A percentile compares a stretch with the other conserved stretches of the same genome.
Conservation (phyloP, 225 moss, liverwort and hornwort species). For the Thuidium tamariscinum region DNA sequence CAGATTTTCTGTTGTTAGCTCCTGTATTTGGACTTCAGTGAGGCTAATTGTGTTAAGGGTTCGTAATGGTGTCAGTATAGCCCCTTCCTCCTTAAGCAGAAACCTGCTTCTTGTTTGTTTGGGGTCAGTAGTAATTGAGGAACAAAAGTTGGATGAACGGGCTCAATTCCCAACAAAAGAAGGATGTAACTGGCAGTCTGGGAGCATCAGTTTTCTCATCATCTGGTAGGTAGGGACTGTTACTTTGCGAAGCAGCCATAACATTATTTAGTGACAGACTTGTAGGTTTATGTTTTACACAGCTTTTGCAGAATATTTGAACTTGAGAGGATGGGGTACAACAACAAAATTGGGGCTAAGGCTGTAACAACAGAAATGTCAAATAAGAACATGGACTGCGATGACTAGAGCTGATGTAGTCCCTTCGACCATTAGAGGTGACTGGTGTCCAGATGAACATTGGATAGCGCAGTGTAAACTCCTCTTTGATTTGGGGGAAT, state of each 20-base stretch:
- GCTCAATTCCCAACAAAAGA: conserved; percentile 16
- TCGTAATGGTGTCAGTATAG: neutral
- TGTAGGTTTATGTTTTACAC: conserved; percentile 27
- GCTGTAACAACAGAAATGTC: conserved; percentile 41
- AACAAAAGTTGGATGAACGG: conserved; percentile 5
- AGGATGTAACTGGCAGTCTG: conserved; percentile 10
- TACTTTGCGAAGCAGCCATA: conserved; percentile 14
- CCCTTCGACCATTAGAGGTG: conserved; percentile 8
- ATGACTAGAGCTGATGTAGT: conserved; percentile 12
- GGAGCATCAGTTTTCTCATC: conserved; percentile 15
- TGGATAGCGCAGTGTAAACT: conserved; percentile 25
- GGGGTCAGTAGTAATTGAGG: conserved; percentile 15
- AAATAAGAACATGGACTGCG: conserved; percentile 24
- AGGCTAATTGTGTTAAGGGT: conserved; percentile 11
- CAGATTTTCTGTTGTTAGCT: conserved; percentile 10
- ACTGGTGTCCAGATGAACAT: conserved; percentile 30
- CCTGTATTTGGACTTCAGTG: conserved; percentile 11
- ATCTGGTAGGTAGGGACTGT: conserved; percentile 10
- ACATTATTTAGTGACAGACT: conserved; percentile 20
- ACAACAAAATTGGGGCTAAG: conserved; percentile 9
- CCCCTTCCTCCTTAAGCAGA: conserved; percentile 27
- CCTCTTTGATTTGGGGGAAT: conserved; percentile 18
- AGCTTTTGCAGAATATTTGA: conserved; percentile 29
- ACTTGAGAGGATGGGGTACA: neutral
- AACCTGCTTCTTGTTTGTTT: conserved; percentile 26